Conservation (phyloP, 306 rosid species). For the Lathyrus aphaca region DNA sequence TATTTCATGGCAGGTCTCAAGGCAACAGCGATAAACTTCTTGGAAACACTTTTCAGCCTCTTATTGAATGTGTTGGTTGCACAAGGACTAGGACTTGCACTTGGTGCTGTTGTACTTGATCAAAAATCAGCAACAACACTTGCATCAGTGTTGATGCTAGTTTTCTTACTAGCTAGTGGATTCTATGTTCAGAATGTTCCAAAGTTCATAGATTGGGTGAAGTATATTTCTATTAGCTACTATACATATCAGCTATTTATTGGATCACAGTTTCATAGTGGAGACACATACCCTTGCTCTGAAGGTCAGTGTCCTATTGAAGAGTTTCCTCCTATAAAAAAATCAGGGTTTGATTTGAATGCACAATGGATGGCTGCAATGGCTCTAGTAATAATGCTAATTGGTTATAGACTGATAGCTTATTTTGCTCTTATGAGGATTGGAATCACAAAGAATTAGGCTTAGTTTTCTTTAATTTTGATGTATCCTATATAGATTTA, state of each 20-base stretch:
- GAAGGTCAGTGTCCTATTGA: conserved; percentile 39
- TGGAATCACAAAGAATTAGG: conserved; percentile 51
- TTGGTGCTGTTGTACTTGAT: conserved; percentile 68
- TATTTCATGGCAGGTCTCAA: conserved; percentile 71
- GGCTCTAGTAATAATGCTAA: conserved; percentile 60
- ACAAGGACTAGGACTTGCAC: conserved; percentile 72
- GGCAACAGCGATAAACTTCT: conserved; percentile 26
- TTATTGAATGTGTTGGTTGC: conserved; percentile 59
- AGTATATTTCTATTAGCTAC: conserved; percentile 52
- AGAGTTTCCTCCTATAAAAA: conserved; percentile 57
- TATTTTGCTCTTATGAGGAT: conserved; percentile 68
- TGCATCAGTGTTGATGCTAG: conserved; percentile 65
- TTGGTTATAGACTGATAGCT: conserved; percentile 67
- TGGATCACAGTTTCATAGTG: conserved; percentile 53
- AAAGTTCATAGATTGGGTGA: conserved; percentile 60
- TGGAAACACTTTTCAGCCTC: conserved; percentile 41
- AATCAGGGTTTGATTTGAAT: conserved; percentile 49
- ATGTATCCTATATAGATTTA: neutral
- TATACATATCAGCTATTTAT: conserved; percentile 58
- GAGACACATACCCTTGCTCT: conserved; percentile 57
- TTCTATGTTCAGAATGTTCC: conserved; percentile 69
- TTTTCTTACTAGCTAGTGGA: conserved; percentile 62
- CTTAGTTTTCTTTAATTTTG: neutral
- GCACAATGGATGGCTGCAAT: conserved; percentile 33
- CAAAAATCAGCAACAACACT: conserved; percentile 59